A percentile compares a stretch with the other conserved stretches of the same genome.
Evolutionary conservation across 2,329 filamentous ascomycete genomes (phyloP).

Genomic region (Coniella lustricola): DNA sequence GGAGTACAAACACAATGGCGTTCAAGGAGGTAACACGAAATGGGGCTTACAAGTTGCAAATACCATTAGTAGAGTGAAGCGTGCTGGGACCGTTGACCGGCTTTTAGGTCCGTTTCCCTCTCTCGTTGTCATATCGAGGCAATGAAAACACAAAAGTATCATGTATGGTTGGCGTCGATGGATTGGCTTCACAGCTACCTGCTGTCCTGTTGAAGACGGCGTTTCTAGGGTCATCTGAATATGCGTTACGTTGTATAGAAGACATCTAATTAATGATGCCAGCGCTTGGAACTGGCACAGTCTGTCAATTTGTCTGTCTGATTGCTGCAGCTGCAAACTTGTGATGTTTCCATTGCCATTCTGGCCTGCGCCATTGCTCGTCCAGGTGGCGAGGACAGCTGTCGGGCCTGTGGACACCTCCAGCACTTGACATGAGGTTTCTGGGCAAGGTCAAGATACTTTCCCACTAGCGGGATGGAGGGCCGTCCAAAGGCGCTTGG

Average conservation of each 20-base stretch:
- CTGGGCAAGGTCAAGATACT: background rate
- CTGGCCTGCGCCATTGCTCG: too few species aligned
- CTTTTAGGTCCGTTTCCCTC: background rate
- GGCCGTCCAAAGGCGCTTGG: background rate
- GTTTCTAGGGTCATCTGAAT: background rate
- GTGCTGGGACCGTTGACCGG: background rate
- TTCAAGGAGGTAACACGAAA: background rate
- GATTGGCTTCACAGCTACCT: background rate
- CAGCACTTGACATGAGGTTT: background rate
- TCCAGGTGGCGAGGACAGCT: too few species aligned
- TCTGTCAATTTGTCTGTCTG: too few species aligned
- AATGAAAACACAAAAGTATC: background rate
- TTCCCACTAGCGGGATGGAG: background rate
- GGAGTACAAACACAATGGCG: slow-evolving; percentile 2
- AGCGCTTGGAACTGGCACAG: background rate
- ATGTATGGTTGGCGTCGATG: background rate
- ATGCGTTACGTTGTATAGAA: background rate
- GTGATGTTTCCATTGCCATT: too few species aligned
- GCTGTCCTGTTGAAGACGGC: background rate
- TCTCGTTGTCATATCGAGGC: background rate
- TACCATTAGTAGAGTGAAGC: background rate
- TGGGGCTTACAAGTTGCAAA: background rate
- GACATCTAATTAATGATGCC: background rate
- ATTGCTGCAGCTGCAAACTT: too few species aligned
- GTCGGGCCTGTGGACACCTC: too few species aligned